Evolutionary conservation across 148 eudicot genomes (phyloP), one percentile per base, ranked within the genome.

Genomic region (Cornus suecica): DNA sequence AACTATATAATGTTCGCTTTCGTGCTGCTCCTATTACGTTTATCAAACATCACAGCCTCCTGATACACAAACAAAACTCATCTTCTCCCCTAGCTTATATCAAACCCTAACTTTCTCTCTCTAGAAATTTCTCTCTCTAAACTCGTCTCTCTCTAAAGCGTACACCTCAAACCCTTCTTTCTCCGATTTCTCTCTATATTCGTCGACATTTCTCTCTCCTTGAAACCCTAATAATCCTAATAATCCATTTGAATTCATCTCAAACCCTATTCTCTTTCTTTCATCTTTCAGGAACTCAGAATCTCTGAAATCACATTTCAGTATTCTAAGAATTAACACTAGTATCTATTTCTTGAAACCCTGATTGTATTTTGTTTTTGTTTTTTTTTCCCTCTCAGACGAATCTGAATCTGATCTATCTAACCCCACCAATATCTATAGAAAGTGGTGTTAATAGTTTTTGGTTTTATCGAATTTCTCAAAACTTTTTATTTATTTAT

Each of bases 1-100:
- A 45, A 25, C 58, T 69, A 69, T 69, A 69, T 69, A 69, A 69
- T 9, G 22, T 10, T 69, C 58, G 72, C 22, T 69, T 68, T 68
- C 51, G 14, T 68, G 14, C n/a, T 37, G 1, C 42, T 10, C 1
- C 42, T 11, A 1, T 42, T 13, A 10, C 30, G 30, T 69, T 42
- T 23, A n/a, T n/a, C 42, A 56, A 10, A 52, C 20, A 45, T 67
- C 8, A n/a, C 69, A 18, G 23, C 24, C 13, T 15, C 42, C 41
- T 52, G 58, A 10, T 7, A 52, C 58, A 18, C 18, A 52, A 11
- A n/a, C n/a, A 9, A 52, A 52, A 52, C 58, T 52, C 58, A 52
- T 52, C 58, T 7, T 52, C 18, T 52, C 58, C 14, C 2, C 58
- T 15, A 52, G 14, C 58, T 18, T n/a, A n/a, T 52, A 52, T 10